These are phyloP conservation scores for Monilinia fructigena DNA, from an alignment of 2,329 filamentous ascomycete genomes.

Conservation along the genomic window DNA sequence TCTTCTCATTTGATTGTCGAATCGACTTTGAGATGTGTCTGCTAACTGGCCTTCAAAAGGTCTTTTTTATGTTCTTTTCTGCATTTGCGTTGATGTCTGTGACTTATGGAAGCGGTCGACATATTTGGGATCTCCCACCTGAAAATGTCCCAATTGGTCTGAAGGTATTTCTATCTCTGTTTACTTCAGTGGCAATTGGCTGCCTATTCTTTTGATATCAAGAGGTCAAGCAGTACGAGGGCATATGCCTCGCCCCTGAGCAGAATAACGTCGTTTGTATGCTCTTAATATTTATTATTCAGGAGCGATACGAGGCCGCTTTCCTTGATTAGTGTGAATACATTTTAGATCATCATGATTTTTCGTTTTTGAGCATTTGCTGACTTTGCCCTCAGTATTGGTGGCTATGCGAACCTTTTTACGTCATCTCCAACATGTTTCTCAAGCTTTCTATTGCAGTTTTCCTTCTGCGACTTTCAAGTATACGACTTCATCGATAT, in stretches of 20 bases:
- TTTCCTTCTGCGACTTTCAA: conserved; percentile 44
- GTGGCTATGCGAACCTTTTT: conserved; percentile 44
- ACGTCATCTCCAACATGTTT: conserved; percentile 44
- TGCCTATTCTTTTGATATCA: background rate
- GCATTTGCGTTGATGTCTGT: conserved; percentile 34
- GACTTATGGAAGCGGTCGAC: conserved; percentile 36
- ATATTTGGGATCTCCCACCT: conserved; percentile 29
- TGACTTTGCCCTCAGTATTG: conserved; percentile 32
- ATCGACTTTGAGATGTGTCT: background rate
- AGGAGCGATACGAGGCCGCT: background rate
- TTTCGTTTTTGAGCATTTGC: background rate
- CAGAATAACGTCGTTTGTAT: background rate
- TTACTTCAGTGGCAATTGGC: background rate
- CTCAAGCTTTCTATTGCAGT: conserved; percentile 45
- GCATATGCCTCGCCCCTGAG: background rate
- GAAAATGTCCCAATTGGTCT: conserved; percentile 36
- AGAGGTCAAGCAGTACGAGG: background rate
- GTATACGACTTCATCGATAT: conserved; percentile 36
- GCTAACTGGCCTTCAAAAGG: conserved; percentile 25
- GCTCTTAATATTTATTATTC: background rate
- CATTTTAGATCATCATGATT: background rate
- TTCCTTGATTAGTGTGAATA: background rate
- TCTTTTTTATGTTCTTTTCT: conserved; percentile 32
- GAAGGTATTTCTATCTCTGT: conserved; percentile 29
- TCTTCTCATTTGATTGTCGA: background rate